Evolutionary conservation across 352 stramenopile genomes (phyloP).

Genomic region (Globisporangium echinulatum): DNA sequence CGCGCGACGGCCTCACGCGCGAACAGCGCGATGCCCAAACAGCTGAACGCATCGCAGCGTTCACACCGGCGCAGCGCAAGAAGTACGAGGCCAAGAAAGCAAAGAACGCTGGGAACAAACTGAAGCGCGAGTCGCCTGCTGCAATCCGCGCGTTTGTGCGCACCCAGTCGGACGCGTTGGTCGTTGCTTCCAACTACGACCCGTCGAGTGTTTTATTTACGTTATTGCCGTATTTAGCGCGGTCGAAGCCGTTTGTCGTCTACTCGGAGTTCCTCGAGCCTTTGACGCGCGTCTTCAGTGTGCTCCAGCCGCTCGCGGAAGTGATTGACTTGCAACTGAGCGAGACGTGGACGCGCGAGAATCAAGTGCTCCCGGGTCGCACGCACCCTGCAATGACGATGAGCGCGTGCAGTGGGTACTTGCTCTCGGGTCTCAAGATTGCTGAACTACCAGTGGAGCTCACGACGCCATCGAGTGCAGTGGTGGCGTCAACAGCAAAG

Average conservation of each 20-base stretch:
- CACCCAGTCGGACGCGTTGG: slow-evolving; percentile 71
- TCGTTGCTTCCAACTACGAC: slow-evolving; percentile 91
- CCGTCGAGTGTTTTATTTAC: slow-evolving; percentile 78
- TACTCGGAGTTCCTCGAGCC: slow-evolving; percentile 93
- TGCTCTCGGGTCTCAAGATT: slow-evolving; percentile 93
- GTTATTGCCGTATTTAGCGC: slow-evolving; percentile 87
- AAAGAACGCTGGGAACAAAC: slow-evolving; percentile 61
- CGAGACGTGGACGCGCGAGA: slow-evolving; percentile 94
- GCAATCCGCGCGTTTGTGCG: slow-evolving; percentile 70
- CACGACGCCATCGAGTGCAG: not conserved
- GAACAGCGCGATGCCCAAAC: slow-evolving; percentile 58
- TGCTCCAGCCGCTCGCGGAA: slow-evolving; percentile 85
- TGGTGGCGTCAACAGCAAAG: not conserved
- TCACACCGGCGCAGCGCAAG: slow-evolving; percentile 75
- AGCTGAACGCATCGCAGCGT: slow-evolving; percentile 76
- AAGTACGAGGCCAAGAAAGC: slow-evolving; percentile 78
- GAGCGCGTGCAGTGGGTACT: slow-evolving; percentile 93
- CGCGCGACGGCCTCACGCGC: slow-evolving; percentile 44
- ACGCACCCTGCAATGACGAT: slow-evolving; percentile 97
- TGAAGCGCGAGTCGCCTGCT: slow-evolving; percentile 61
- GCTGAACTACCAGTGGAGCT: slow-evolving; percentile 16
- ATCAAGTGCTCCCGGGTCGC: slow-evolving; percentile 90
- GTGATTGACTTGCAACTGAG: slow-evolving; percentile 93
- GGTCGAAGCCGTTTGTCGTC: slow-evolving; percentile 93
- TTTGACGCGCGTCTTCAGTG: slow-evolving; percentile 86